Evolutionary conservation across 495 filamentous ascomycete genomes (phyloP), one percentile per base, ranked within the genome.

Genomic region (Penicillium taxi): DNA sequence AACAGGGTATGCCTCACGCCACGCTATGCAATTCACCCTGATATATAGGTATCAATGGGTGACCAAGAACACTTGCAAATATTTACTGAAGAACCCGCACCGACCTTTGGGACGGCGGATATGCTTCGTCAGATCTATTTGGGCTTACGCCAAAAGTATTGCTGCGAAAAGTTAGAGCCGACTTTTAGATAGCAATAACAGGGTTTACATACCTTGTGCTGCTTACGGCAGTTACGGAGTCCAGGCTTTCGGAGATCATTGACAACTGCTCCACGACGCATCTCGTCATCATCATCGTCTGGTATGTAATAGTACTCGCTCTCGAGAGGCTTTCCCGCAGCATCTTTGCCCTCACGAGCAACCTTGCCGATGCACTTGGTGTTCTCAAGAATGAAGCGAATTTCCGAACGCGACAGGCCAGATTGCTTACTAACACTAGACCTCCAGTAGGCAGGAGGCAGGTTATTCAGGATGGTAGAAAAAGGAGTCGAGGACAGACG

Each of bases 261-360:
- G 6, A 86, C 86, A 24, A 95, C 86, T n/a, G 86, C 77, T 40
- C 85, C 71, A 33, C 85, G 75, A 30, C 91, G 73, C 48, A 77
- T 75, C n/a, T 75, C 70, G 47, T 98, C 85, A 2, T 66, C 68
- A 56, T 98, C 91, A 53, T 77, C 72, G 56, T 98, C 91, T 2
- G 90, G 82, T n/a, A 96, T 73, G 55, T 98, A 98, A 56, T 96
- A 96, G 52, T 88, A 98, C 61, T 98, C 89, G 63, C 80, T 88
- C 69, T 98, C 90, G 7, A 98, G 75, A 5, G 79, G 70, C 67
- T 95, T 89, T 42, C 91, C 91, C 0, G 91, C 91, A 11, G 91
- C 91, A 64, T 98, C 91, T 57, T 96, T 98, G 53, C 91, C 91
- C 54, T 87, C 81, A 23, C 91, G 79, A 31, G 76, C 72, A 47